These are phyloP conservation scores for Fusarium mexicanum DNA, from an alignment of 2,329 filamentous ascomycete genomes.

Conservation along the genomic window DNA sequence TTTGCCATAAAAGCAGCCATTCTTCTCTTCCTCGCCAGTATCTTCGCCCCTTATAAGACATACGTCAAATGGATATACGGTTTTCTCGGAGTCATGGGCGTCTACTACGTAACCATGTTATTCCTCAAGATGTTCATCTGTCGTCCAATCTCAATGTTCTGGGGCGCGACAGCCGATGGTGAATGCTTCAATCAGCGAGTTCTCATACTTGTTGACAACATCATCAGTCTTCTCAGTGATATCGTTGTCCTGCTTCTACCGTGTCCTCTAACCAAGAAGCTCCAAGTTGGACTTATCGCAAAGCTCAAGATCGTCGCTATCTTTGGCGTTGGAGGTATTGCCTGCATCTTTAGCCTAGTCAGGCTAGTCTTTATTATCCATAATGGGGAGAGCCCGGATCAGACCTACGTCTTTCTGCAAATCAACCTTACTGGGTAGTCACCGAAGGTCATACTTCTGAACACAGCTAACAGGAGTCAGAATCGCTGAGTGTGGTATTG, in stretches of 20 bases:
- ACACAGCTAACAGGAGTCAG: background rate
- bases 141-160: conserved; percentile 21
- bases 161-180: conserved; percentile 3
- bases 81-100: conserved; percentile 6
- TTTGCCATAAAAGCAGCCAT: conserved; percentile 27
- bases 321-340: conserved; percentile 21
- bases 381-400: conserved; percentile 20
- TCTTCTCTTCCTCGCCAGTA: conserved; percentile 16
- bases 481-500: conserved; percentile 28
- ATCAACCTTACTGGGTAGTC: conserved; percentile 28
- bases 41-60: conserved; percentile 21
- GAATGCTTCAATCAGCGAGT: conserved; percentile 27
- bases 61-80: conserved; percentile 31
- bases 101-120: conserved; percentile 19
- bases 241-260: conserved; percentile 13
- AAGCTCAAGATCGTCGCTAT: conserved; percentile 26
- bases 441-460: rapidly evolving
- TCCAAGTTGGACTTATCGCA: conserved; percentile 17
- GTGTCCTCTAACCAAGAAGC: conserved; percentile 23
- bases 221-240: conserved; percentile 28
- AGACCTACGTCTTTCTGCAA: conserved; percentile 27
- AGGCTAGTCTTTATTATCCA: conserved; percentile 21
- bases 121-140: conserved; percentile 29
- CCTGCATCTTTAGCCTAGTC: conserved; percentile 23
- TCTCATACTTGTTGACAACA: conserved; percentile 18